A percentile compares a stretch with the other conserved stretches of the same genome.
These are phyloP conservation scores for Candida sanyaensis DNA, from an alignment of 1,139 yeast genomes.

Conservation along the genomic window DNA sequence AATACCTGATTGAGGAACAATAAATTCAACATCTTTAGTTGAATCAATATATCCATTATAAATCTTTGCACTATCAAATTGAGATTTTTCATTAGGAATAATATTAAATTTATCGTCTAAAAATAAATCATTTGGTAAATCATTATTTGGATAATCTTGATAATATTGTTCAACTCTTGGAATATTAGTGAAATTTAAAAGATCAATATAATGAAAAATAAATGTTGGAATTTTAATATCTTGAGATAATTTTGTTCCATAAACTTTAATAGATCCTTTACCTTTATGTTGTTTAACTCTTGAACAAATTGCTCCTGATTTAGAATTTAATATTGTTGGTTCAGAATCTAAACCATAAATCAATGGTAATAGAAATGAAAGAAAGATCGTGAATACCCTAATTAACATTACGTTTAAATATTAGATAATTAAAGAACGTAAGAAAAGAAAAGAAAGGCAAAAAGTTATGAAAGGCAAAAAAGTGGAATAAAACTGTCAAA, in stretches of 20 bases:
- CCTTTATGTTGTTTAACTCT: conserved; percentile 8
- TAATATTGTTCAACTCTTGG: conserved; percentile 21
- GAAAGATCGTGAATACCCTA: not conserved
- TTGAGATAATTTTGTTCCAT: not conserved
- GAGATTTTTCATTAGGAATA: conserved; percentile 6
- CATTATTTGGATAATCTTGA: conserved; percentile 11
- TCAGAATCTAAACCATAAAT: conserved; percentile 1
- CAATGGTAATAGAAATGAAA: not conserved
- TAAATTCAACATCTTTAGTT: conserved; percentile 11
- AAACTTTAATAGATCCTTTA: conserved; percentile 9
- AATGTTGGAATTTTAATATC: conserved; percentile 21
- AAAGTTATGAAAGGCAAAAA: no score
- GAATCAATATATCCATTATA: conserved; percentile 13
- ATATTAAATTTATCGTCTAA: conserved; percentile 10
- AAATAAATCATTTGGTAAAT: conserved; percentile 9
- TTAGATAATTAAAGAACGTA: no score
- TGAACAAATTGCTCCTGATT: conserved; percentile 12
- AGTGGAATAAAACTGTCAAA: no score
- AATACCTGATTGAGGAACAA: conserved; percentile 27
- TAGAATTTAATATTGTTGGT: conserved; percentile 10
- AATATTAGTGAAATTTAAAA: conserved; percentile 23
- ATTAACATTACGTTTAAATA: not conserved
- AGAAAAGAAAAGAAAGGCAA: no score
- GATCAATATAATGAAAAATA: conserved; percentile 27
- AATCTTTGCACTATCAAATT: conserved; percentile 8